Conservation (phyloP, 805 yeast genomes). For the Pichia gijzeniarum region DNA sequence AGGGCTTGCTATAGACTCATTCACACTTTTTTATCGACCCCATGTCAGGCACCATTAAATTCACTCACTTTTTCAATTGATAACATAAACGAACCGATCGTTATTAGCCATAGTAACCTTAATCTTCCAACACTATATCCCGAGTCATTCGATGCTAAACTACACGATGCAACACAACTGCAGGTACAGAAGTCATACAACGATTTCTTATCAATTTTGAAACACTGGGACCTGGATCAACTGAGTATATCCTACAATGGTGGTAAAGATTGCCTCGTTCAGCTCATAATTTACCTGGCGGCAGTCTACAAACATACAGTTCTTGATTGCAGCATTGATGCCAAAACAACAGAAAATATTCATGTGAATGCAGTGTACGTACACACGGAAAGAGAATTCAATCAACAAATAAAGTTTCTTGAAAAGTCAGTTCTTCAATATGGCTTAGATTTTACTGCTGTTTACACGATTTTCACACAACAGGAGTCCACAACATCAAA, state of each 20-base stretch:
- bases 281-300: constrained; percentile 70
- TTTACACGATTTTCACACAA: constrained; percentile 7
- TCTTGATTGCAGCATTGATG: constrained; percentile 11
- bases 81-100: neutral
- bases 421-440: constrained; percentile 46
- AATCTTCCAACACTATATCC: constrained; percentile 8
- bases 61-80: neutral
- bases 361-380: constrained; percentile 61
- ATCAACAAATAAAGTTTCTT: constrained; percentile 64
- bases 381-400: constrained; percentile 66
- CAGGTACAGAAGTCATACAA: constrained; percentile 21
- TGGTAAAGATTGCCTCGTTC: constrained; percentile 92
- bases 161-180: constrained; percentile 20
- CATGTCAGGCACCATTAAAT: neutral
- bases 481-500: neutral
- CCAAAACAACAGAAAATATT: neutral
- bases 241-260: constrained; percentile 88
- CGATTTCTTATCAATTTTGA: constrained; percentile 18
- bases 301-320: constrained; percentile 29
- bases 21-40: neutral
- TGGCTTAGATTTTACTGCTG: constrained; percentile 39
- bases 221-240: constrained; percentile 33
- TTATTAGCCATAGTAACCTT: neutral
- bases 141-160: constrained; percentile 1
- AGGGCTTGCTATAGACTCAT: neutral